Percentiles rank a stretch among this genome's conserved stretches.
phyloP scores from a whole-genome alignment of 2,329 filamentous ascomycete genomes.

The Tolypocladium paradoxum region DNA sequence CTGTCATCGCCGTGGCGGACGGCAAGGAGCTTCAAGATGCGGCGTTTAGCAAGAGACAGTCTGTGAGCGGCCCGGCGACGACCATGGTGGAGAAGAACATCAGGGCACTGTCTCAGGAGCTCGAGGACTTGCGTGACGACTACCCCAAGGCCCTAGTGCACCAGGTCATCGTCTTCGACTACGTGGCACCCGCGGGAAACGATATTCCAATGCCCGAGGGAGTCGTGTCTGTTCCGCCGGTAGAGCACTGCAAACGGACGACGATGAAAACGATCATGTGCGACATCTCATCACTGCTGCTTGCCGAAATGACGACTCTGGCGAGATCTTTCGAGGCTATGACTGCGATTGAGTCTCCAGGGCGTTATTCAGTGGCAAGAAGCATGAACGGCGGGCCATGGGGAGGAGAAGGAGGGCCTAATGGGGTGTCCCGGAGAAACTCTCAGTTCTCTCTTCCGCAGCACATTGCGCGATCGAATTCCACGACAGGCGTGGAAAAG shows the following conservation, averaged over 20 bases:
- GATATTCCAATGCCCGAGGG: constrained; percentile 52
- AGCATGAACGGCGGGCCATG: constrained; percentile 31
- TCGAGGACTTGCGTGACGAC: constrained; percentile 59
- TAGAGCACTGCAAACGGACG: constrained; percentile 58
- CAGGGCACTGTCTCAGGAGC: constrained; percentile 50
- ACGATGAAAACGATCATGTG: constrained; percentile 76
- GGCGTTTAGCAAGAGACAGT: constrained; percentile 43
- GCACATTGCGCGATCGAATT: constrained; percentile 37
- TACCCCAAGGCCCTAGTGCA: constrained; percentile 71
- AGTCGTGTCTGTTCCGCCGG: constrained; percentile 59
- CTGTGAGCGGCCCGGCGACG: constrained; percentile 36
- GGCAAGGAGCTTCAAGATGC: constrained; percentile 54
- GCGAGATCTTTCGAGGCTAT: constrained; percentile 63
- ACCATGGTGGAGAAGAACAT: constrained; percentile 47
- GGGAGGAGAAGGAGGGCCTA: constrained; percentile 27
- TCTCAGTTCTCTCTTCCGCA: constrained; percentile 39
- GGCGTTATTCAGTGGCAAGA: constrained; percentile 30
- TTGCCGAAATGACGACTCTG: constrained; percentile 66
- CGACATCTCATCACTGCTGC: constrained; percentile 60
- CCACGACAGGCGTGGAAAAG: constrained; percentile 47
- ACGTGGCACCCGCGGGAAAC: constrained; percentile 35
- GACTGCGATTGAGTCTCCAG: constrained; percentile 69
- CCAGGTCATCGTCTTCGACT: constrained; percentile 72
- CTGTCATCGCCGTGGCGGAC: constrained; percentile 77
- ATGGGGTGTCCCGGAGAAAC: constrained; percentile 35